Conservation (phyloP, 441 rosid species). For the Caryocar brasiliense region DNA sequence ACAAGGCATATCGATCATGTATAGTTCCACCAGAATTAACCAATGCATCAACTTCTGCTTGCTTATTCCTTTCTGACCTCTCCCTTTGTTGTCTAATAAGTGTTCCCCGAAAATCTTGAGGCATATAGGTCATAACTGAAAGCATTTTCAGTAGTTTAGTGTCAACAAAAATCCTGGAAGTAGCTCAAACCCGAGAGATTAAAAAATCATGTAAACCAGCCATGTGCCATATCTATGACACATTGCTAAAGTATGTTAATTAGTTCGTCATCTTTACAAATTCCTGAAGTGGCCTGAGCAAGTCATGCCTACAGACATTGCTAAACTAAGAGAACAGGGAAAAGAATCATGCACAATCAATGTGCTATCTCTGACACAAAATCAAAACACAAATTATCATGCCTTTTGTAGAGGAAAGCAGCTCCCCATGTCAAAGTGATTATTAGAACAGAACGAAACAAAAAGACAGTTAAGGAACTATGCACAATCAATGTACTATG, state of each 20-base stretch:
- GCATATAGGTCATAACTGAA: constrained; percentile 98
- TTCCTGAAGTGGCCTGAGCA: neutral
- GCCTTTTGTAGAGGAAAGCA: no score
- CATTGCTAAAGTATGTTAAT: no score
- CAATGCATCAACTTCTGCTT: constrained; percentile 83
- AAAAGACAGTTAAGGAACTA: no score
- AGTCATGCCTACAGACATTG: neutral
- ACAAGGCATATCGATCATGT: constrained; percentile 63
- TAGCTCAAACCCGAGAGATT: no score
- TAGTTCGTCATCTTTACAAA: no score
- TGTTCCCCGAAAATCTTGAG: constrained; percentile 95
- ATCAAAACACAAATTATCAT: no score
- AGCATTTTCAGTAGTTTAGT: constrained; percentile 6
- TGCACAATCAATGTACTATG: no score
- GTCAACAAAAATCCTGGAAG: neutral
- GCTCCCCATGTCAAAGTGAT: no score
- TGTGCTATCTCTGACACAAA: no score
- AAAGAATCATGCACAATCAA: neutral
- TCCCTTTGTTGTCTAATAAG: constrained; percentile 82
- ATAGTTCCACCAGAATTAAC: constrained; percentile 73
- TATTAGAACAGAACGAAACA: no score
- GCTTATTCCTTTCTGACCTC: constrained; percentile 92
- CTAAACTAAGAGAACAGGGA: neutral
- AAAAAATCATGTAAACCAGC: neutral
- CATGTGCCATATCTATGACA: no score